phyloP scores from a whole-genome alignment of 352 stramenopile genomes.

The Phytophthora citricola region DNA sequence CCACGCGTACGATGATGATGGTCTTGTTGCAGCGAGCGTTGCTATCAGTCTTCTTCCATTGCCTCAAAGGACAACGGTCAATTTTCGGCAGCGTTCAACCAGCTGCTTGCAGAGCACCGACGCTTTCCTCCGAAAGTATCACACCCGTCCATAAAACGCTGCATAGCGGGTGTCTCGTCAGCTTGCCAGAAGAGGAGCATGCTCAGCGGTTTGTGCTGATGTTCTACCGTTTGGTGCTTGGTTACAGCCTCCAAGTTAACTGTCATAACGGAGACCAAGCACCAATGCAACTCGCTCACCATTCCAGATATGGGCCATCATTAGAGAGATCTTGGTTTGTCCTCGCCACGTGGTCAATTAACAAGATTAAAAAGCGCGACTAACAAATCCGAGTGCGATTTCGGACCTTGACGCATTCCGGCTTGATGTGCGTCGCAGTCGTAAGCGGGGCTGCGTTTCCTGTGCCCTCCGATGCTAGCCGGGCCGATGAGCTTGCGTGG shows the following conservation, averaged over 20 bases:
- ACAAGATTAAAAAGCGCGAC: slow-evolving; percentile 1
- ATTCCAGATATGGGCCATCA: too few species aligned
- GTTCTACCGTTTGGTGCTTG: not conserved
- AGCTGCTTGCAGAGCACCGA: not conserved
- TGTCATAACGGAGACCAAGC: not conserved
- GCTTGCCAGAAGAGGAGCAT: not conserved
- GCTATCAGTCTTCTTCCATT: slow-evolving; percentile 1
- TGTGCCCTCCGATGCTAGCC: not conserved
- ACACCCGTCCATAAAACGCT: not conserved
- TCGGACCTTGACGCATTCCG: not conserved
- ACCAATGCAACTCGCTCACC: not conserved
- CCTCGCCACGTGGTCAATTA: not conserved
- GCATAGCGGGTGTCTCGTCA: not conserved
- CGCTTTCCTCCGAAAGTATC: slow-evolving; percentile 1
- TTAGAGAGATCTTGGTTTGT: too few species aligned
- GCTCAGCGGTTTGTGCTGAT: not conserved
- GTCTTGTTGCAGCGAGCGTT: not conserved
- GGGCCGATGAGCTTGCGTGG: not conserved
- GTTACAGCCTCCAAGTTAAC: not conserved
- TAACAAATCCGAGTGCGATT: not conserved
- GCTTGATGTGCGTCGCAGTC: not conserved
- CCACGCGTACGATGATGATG: not conserved
- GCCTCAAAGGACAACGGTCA: not conserved
- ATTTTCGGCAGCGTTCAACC: not conserved
- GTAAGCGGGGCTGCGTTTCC: not conserved